Base-by-base conservation (phyloP, 2,329 filamentous ascomycete species). In the Xylaria arbuscula region DNA sequence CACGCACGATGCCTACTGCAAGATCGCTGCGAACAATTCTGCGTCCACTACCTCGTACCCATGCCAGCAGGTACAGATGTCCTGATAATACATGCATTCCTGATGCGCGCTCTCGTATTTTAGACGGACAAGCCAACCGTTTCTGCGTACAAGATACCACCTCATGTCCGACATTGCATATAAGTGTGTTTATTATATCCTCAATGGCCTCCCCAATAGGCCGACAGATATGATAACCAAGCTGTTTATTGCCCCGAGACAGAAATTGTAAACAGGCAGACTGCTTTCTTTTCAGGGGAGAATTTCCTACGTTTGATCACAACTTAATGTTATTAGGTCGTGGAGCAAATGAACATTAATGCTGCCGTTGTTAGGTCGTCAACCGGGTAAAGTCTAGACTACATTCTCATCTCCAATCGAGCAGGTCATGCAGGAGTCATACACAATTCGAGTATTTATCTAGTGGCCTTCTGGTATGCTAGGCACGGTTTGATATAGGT, bases 1-100 rank as follows among this genome's bases (percentile, higher is more conserved):
- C 24, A 61, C 62, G 66, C 66, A 66, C 51, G 40, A 66, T 62
- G 34, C 19, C 42, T 56, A 57, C 62, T 58, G 54, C 62, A 58
- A 48, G 62, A 64, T 64, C 62, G 42, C 40, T 42, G 42, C 53
- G 57, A 55, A 66, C 58, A 42, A 54, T 62, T 62, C 58, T 61
- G 57, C 36, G 45, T 61, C 17, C 50, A 56, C 19, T 19, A 28
- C 38, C 10, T 6, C 11, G 11, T 40, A 40, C 45, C 24, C 28
- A 55, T 19, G n/a, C 53, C 9, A 55, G n/a, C 32, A 55, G 19
- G n/a, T 48, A 24, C 40, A 45, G 13, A 47, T 61, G 34, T 54
- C n/a, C 58, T 47, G 19, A 42, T 42, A 61, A 24, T 40, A 42
- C 47, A 19, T 24, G 58, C 40, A 59, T 48, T 59, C 42, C 36